Evolutionary conservation across 1,284 basidiomycete species (phyloP).

Genomic region (Ustanciosporium gigantosporum): DNA sequence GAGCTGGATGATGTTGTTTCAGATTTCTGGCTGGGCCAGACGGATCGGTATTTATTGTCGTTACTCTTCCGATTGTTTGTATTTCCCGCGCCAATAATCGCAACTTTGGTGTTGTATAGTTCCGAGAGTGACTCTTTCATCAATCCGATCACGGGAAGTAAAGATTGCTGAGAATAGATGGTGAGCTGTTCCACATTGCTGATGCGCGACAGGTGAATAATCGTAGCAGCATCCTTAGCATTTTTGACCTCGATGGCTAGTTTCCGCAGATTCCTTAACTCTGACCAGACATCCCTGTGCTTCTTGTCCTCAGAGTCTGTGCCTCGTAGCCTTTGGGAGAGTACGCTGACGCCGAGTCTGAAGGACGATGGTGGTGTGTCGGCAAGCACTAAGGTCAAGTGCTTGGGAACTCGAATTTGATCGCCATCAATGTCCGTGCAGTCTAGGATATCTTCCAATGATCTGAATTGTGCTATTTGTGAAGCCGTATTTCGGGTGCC

Average conservation of each 20-base stretch:
- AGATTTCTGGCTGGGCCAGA: background rate
- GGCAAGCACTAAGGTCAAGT: constrained; percentile 18
- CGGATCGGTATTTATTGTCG: no score
- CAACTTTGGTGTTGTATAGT: background rate
- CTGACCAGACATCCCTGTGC: constrained; percentile 3
- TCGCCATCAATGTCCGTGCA: background rate
- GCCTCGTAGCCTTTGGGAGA: background rate
- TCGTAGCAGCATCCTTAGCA: constrained; percentile 7
- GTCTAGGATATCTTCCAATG: no score
- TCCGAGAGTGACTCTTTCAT: background rate
- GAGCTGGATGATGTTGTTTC: constrained; percentile 5
- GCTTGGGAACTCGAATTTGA: constrained; percentile 10
- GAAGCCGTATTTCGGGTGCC: no score
- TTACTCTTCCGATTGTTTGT: background rate
- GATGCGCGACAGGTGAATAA: constrained; percentile 18
- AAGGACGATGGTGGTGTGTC: constrained; percentile 13
- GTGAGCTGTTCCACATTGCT: constrained; percentile 19
- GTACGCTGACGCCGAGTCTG: constrained; percentile 13
- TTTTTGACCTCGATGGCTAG: constrained; percentile 12
- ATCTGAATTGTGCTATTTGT: no score
- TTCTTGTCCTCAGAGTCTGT: background rate
- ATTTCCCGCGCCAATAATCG: background rate
- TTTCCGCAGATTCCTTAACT: constrained; percentile 1
- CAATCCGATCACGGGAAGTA: background rate
- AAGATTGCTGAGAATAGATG: constrained; percentile 3